Conservation (phyloP, 306 rosid species). For the Prosopis cineraria region DNA sequence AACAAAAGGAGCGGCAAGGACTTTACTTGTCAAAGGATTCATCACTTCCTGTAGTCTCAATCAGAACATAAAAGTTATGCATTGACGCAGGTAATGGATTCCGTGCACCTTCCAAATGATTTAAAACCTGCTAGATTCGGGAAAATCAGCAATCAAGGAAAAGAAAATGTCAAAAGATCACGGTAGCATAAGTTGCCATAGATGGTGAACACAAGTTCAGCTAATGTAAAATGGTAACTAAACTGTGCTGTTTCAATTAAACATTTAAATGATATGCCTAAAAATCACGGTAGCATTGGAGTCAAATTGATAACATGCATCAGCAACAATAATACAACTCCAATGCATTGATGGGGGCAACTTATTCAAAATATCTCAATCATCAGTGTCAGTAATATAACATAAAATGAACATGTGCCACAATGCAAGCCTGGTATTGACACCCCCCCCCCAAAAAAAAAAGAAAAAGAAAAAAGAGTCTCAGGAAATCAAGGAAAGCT, state of each 20-base stretch:
- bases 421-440: background rate
- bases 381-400: background rate
- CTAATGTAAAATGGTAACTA: constrained; percentile 1
- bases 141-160: constrained; percentile 34
- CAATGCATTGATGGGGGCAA: constrained; percentile 18
- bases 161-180: constrained; percentile 14
- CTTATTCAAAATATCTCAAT: background rate
- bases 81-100: constrained; percentile 74
- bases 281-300: background rate
- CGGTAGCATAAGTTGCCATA: too few relatives aligned
- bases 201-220: background rate
- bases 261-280: background rate
- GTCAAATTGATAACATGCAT: constrained; percentile 7
- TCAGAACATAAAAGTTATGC: constrained; percentile 83
- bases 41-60: constrained; percentile 94
- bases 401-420: background rate
- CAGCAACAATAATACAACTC: background rate
- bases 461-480: too few relatives aligned
- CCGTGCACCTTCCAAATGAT: constrained; percentile 83
- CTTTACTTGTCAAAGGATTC: constrained; percentile 77
- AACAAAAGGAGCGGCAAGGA: constrained; percentile 13
- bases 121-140: constrained; percentile 60
- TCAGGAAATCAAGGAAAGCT: constrained; percentile 30
- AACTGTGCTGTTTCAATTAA: constrained; percentile 14
- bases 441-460: background rate